These are phyloP conservation scores for Chloropicon primus DNA, from an alignment of 139 green algal species.

Conservation along the genomic window DNA sequence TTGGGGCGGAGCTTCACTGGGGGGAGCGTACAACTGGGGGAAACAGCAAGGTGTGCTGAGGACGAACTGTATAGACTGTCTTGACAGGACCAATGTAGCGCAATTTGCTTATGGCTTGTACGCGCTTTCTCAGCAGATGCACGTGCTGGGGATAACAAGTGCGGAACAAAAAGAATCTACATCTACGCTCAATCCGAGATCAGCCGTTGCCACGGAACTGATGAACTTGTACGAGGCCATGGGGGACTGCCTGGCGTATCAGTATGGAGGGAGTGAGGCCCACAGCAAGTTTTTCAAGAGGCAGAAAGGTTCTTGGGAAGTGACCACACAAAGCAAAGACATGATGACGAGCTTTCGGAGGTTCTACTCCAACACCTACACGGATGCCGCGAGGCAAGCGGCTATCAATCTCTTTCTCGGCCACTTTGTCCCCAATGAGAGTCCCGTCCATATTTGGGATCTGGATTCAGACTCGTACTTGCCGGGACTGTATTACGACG, in stretches of 20 bases:
- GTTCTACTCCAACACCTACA: constrained; percentile 69
- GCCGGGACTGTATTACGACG: constrained; percentile 33
- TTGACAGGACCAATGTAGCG: constrained; percentile 92
- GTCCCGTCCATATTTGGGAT: constrained; percentile 58
- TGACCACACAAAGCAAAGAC: constrained; percentile 32
- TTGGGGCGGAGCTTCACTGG: no score
- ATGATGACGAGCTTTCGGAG: constrained; percentile 50
- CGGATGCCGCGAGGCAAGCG: constrained; percentile 39
- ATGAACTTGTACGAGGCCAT: constrained; percentile 83
- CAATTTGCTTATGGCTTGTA: constrained; percentile 68
- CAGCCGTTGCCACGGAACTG: constrained; percentile 42
- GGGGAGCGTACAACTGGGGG: not conserved
- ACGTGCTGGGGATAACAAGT: constrained; percentile 35
- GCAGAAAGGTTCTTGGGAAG: constrained; percentile 63
- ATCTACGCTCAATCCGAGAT: constrained; percentile 46
- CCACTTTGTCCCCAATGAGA: constrained; percentile 34
- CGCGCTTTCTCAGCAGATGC: constrained; percentile 64
- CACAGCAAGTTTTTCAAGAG: constrained; percentile 75
- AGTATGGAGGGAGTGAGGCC: constrained; percentile 88
- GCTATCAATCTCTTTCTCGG: constrained; percentile 93
- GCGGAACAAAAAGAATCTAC: no score
- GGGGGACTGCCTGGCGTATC: constrained; percentile 60
- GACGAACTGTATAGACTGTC: constrained; percentile 96
- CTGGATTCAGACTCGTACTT: constrained; percentile 69
- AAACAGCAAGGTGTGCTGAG: constrained; percentile 25